These are phyloP conservation scores for Lentinula raphanica DNA, from an alignment of 768 basidiomycete genomes.

Conservation along the genomic window DNA sequence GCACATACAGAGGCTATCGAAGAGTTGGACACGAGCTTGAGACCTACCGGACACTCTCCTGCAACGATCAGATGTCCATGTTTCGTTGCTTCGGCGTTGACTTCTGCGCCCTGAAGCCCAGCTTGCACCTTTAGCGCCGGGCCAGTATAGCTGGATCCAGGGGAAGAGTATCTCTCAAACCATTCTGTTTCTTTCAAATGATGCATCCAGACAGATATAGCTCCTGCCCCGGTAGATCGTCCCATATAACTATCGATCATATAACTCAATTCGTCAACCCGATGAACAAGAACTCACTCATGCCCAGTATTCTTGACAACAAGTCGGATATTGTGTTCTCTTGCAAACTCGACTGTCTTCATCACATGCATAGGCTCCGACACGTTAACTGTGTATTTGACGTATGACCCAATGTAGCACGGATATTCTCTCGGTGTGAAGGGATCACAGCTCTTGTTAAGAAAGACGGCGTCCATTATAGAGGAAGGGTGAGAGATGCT, in stretches of 20 bases:
- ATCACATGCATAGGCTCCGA: constrained; percentile 2
- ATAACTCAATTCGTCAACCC: not conserved
- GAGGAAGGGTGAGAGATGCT: constrained; percentile 13
- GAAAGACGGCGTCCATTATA: constrained; percentile 15
- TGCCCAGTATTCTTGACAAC: constrained; percentile 18
- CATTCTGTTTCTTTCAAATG: constrained; percentile 8
- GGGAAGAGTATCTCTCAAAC: constrained; percentile 8
- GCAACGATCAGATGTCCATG: constrained; percentile 9
- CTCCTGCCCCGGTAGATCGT: constrained; percentile 8
- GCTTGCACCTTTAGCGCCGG: constrained; percentile 9
- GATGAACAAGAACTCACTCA: not conserved
- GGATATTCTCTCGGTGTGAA: constrained; percentile 9
- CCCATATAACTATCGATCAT: constrained; percentile 11
- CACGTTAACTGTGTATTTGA: constrained; percentile 14
- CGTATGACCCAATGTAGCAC: constrained; percentile 14
- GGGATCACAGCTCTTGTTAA: constrained; percentile 18
- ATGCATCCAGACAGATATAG: constrained; percentile 12
- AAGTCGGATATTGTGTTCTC: constrained; percentile 16
- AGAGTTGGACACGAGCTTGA: too few relatives aligned
- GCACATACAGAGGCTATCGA: too few relatives aligned
- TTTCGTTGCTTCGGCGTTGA: constrained; percentile 8
- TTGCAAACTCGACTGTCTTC: constrained; percentile 12
- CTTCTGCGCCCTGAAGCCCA: constrained; percentile 8
- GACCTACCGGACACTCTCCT: constrained; percentile 10
- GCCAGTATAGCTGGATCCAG: constrained; percentile 8